Evolutionary conservation across 2,329 filamentous ascomycete species (phyloP), one percentile per base, ranked within the genome.

Genomic region (Fusarium transvaalense): DNA sequence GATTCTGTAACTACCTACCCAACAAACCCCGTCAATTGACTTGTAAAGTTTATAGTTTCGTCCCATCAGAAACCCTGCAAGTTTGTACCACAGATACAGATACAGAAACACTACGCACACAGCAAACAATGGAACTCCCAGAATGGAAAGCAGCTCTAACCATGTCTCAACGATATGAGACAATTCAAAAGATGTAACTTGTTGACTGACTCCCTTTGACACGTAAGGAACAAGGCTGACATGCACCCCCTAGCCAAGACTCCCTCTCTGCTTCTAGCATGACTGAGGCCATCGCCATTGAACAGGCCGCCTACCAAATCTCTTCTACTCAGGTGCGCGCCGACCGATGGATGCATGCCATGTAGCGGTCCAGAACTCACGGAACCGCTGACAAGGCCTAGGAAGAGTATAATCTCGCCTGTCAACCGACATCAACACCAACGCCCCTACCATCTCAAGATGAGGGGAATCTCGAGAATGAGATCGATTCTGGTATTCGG

Each of bases 261-360:
- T 75, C 72, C 8, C 71, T 79, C 9, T 69, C 75, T 10, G 71
- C 72, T 5, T 70, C 60, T 37, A 76, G 73, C 45, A 76, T 78
- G 69, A 71, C 60, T 64, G 70, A 83, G 38, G 92, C 92, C 21
- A 90, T 91, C 73, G 78, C 84, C 46, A 80, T 89, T 39, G 94
- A 97, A 78, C 86, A 86, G 45, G 83, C 85, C 13, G 88, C 89
- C 14, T 92, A 88, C 71, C 83, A 86, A 42, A 79, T 80, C 41
- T 87, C 89, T 13, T 72, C 79, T 25, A 88, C 88, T 35, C 79
- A 84, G 74, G 91, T 92, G 83, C 75, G 82, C 74, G 25, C 39
- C 42, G 12, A 55, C 50, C n/a, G n/a, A n/a, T n/a, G n/a, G 23
- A 25, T 25, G 23, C 23, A 4, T 5, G 35, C 21, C 73, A 37